These are phyloP conservation scores for Suillus subaureus DNA, from an alignment of 768 basidiomycete genomes.

Conservation along the genomic window DNA sequence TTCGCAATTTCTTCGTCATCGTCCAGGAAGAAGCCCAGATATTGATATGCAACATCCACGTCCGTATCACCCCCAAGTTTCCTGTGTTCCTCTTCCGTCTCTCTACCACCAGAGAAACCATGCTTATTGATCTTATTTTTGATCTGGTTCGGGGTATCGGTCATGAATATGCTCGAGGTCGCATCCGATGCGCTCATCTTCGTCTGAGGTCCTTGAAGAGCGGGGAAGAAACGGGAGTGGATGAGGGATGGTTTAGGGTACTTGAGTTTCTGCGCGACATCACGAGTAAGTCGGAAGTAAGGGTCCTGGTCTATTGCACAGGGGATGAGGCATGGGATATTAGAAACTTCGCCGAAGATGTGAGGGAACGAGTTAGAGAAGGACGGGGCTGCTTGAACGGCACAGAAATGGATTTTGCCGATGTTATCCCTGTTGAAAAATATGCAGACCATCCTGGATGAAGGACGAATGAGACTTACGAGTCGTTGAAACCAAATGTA, in stretches of 20 bases:
- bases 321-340: conserved; percentile 92
- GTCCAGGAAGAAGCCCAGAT: conserved; percentile 92
- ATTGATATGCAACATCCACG: conserved; percentile 95
- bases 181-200: conserved; percentile 98
- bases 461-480: conserved; percentile 55
- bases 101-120: conserved; percentile 93
- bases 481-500: conserved; percentile 95
- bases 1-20: conserved; percentile 86
- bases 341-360: conserved; percentile 82
- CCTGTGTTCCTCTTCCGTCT: conserved; percentile 95
- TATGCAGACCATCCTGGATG: conserved; percentile 1
- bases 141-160: conserved; percentile 87
- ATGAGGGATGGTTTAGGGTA: conserved; percentile 93
- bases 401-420: conserved; percentile 95
- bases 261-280: conserved; percentile 91
- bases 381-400: conserved; percentile 93
- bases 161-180: conserved; percentile 96
- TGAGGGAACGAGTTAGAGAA: conserved; percentile 99
- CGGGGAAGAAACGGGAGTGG: conserved; percentile 98
- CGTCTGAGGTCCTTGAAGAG: conserved; percentile 95
- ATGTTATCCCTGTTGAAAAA: conserved; percentile 85
- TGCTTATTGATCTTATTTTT: conserved; percentile 97
- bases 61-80: conserved; percentile 88
- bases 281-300: conserved; percentile 97
- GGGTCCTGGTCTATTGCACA: conserved; percentile 98